These are phyloP conservation scores for Juglanconis sp. DNA, from an alignment of 2,329 filamentous ascomycete genomes.

Conservation along the genomic window DNA sequence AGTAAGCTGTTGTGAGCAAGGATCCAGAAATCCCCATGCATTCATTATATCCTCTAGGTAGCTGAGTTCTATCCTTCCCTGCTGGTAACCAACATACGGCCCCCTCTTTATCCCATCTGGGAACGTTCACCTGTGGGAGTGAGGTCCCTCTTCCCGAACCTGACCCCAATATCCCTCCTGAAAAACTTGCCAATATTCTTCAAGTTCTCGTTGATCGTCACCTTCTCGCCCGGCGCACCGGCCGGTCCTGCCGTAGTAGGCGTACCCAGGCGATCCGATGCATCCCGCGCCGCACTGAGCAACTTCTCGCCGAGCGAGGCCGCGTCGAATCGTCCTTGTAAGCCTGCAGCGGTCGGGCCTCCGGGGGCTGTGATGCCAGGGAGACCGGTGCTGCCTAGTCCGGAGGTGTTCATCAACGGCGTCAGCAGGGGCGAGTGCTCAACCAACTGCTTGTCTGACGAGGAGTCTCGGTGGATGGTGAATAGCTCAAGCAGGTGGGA, in stretches of 20 bases:
- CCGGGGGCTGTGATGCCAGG: constrained; percentile 35
- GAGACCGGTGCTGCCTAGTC: constrained; percentile 31
- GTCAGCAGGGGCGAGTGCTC: constrained; percentile 69
- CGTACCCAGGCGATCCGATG: constrained; percentile 72
- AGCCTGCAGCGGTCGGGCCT: constrained; percentile 31
- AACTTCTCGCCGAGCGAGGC: constrained; percentile 81
- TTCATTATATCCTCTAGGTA: not conserved
- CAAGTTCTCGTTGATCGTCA: constrained; percentile 86
- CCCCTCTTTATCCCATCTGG: constrained; percentile 3
- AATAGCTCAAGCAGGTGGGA: constrained; percentile 83
- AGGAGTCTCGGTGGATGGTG: constrained; percentile 71
- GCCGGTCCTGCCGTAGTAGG: constrained; percentile 34
- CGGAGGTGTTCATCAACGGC: constrained; percentile 52
- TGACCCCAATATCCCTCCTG: constrained; percentile 74
- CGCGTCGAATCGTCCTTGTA: constrained; percentile 65
- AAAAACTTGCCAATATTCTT: constrained; percentile 98
- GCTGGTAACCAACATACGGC: not conserved
- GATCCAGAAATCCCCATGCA: not conserved
- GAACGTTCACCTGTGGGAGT: constrained; percentile 30
- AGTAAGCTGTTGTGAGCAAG: not conserved
- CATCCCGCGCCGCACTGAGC: constrained; percentile 82
- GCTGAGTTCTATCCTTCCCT: not conserved
- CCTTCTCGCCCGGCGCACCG: constrained; percentile 46
- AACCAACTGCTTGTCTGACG: constrained; percentile 67
- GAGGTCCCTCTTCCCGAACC: constrained; percentile 64